Conservation (phyloP, 371 early-diverging fungal species). For the Funneliformis caledonium region DNA sequence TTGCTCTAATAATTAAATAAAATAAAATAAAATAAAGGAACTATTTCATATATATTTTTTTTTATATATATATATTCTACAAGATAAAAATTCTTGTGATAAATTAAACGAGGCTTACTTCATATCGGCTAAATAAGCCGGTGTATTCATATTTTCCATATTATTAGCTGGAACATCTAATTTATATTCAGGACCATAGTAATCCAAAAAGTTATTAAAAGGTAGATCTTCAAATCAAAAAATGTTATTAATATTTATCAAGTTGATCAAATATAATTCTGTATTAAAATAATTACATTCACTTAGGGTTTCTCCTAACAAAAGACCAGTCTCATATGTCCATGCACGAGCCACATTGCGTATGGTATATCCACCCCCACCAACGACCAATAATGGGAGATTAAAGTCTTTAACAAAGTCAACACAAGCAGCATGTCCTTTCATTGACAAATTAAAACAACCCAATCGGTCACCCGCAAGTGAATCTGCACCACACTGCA, state of each 20-base stretch:
- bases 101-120: slow-evolving; percentile 55
- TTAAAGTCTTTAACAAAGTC: slow-evolving; percentile 92
- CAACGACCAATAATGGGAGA: slow-evolving; percentile 93
- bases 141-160: slow-evolving; percentile 95
- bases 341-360: slow-evolving; percentile 98
- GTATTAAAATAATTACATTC: slow-evolving; percentile 47
- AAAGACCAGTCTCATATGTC: slow-evolving; percentile 97
- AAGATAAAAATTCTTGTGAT: neutral
- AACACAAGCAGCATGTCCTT: slow-evolving; percentile 89
- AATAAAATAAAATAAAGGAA: neutral
- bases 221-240: slow-evolving; percentile 71
- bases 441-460: slow-evolving; percentile 92
- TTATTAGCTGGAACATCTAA: slow-evolving; percentile 93
- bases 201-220: slow-evolving; percentile 94
- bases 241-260: neutral
- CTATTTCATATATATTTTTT: no score
- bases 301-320: slow-evolving; percentile 78
- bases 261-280: neutral
- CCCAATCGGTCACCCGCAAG: slow-evolving; percentile 99
- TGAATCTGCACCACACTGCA: slow-evolving; percentile 99
- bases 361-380: slow-evolving; percentile 99
- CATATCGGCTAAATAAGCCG: slow-evolving; percentile 87
- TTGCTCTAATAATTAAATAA: slow-evolving; percentile 51
- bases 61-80: neutral
- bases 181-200: slow-evolving; percentile 93